phyloP scores from a whole-genome alignment of 305 asterid genomes.

The Plantago coronopus region DNA sequence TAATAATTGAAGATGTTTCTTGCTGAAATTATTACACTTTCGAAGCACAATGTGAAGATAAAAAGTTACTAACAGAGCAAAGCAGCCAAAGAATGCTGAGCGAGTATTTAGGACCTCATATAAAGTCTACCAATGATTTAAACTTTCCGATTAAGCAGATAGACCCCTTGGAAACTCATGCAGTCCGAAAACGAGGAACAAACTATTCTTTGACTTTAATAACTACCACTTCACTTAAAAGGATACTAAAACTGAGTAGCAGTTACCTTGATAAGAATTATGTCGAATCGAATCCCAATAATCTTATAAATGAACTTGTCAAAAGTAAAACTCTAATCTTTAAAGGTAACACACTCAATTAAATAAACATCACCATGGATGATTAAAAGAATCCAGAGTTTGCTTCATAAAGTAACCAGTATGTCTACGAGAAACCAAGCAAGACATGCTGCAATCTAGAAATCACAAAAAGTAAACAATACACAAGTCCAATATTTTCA shows the following conservation, averaged over 20 bases:
- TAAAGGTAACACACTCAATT: no score
- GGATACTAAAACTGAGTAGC: no score
- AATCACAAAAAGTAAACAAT: conserved; percentile 12
- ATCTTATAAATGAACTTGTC: background rate
- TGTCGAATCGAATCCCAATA: conserved; percentile 14
- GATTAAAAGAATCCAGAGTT: background rate
- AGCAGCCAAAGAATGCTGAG: background rate
- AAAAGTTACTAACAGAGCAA: conserved; percentile 7
- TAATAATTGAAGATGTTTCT: conserved; percentile 32
- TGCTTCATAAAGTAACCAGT: conserved; percentile 1
- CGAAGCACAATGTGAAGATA: conserved; percentile 21
- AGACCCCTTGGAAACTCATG: no score
- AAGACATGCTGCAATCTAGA: conserved; percentile 16
- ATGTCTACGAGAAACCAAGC: conserved; percentile 6
- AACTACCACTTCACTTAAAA: conserved; percentile 2
- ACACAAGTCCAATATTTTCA: conserved; percentile 3
- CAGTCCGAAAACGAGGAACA: conserved; percentile 16
- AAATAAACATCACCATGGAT: no score
- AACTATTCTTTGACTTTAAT: conserved; percentile 5
- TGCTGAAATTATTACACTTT: conserved; percentile 13
- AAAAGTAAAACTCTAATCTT: background rate
- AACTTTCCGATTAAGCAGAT: background rate
- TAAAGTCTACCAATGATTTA: background rate
- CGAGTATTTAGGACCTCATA: conserved; percentile 11
- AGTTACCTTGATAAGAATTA: conserved; percentile 13